Evolutionary conservation across 2,329 filamentous ascomycete species (phyloP).

Genomic region (Bimuria novae-zelandiae): DNA sequence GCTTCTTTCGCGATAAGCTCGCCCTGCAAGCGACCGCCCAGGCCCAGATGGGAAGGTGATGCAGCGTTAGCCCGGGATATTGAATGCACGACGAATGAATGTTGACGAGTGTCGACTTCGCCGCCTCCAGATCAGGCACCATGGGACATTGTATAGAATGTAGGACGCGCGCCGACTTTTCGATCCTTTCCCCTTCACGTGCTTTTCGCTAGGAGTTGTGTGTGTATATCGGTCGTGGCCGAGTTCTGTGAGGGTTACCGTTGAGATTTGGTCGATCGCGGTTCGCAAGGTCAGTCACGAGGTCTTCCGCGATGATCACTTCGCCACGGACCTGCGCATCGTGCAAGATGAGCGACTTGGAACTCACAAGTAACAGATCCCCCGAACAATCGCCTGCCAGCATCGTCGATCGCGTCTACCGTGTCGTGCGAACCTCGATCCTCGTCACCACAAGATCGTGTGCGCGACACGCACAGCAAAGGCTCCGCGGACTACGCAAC

Average conservation of each 20-base stretch:
- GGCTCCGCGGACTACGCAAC: neutral
- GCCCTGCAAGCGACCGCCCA: neutral
- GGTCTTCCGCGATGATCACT: too few species aligned
- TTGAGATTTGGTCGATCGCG: neutral
- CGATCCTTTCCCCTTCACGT: too few species aligned
- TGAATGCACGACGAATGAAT: neutral
- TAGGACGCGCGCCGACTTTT: too few species aligned
- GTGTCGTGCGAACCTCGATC: too few species aligned
- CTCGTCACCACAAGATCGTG: neutral
- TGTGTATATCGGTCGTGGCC: too few species aligned
- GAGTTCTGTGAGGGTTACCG: neutral
- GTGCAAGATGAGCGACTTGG: too few species aligned
- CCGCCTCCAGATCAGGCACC: too few species aligned
- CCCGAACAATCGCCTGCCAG: too few species aligned
- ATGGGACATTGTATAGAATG: too few species aligned
- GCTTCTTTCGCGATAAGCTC: constrained; percentile 9
- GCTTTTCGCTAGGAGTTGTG: neutral
- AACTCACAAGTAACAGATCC: too few species aligned
- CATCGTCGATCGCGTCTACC: too few species aligned
- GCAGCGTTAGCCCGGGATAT: neutral
- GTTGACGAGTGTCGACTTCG: neutral
- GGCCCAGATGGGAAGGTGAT: constrained; percentile 8
- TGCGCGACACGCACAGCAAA: neutral
- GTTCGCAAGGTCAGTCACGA: neutral
- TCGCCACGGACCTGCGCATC: too few species aligned